Evolutionary conservation across 2,329 filamentous ascomycete genomes (phyloP), one percentile per base, ranked within the genome.

Genomic region (Trichoderma sp.): DNA sequence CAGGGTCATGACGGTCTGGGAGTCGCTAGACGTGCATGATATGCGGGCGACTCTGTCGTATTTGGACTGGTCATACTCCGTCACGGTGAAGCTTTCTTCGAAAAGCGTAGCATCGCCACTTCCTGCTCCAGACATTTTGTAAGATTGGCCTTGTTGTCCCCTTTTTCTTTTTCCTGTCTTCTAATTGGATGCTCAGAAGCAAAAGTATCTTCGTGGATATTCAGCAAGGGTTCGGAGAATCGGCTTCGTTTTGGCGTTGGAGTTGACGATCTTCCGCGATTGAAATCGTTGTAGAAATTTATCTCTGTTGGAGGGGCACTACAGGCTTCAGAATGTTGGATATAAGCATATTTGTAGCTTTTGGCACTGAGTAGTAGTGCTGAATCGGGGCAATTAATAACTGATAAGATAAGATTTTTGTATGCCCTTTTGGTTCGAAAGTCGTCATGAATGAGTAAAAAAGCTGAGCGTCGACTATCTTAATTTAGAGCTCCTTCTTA

Each of bases 21-120:
- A 90, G 85, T 97, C 95, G 79, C 90, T 88, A 29, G 93, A 96
- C 69, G 90, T 93, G 82, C 91, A 95, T 74, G 88, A 91, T 82
- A 98, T 91, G 80, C 97, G 96, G 74, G 94, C 93, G 31, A 98
- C 96, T 78, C 96, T 94, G 87, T 98, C 97, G 86, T 99, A 99
- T 86, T 98, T 98, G 81, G 92, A 90, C 81, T 92, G 90, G 87
- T 98, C 94, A 83, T 95, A 88, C 74, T 90, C 86, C 79, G 91
- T 96, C 81, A 98, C 89, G 77, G 90, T 93, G 89, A 98, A 98
- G 81, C 91, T 93, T 83, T 97, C 95, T 86, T 98, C 95, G 86
- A 97, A 97, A 85, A 98, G 94, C 81, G 97, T 93, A 75, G 95
- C 93, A 87, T 98, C 96, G 79, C 93, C 93, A 85, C 94, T 91